phyloP scores from a whole-genome alignment of 1,284 basidiomycete genomes.

The Heterobasidion irregulare region DNA sequence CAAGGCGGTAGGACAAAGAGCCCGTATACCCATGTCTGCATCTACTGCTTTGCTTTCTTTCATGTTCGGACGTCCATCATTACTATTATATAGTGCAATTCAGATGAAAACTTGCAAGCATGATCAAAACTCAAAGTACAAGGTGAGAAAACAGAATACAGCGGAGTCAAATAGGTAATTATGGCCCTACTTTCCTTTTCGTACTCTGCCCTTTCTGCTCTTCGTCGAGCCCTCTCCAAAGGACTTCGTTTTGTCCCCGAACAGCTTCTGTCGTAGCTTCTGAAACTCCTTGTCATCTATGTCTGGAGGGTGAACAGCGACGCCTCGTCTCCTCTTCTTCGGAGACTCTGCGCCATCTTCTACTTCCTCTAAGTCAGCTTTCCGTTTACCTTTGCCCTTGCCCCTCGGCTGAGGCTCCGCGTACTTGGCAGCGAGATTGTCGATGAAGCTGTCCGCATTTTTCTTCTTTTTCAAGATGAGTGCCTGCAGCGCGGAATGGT shows the following conservation, averaged over 20 bases:
- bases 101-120: neutral
- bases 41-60: conserved; percentile 5
- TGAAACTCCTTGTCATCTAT: conserved; percentile 66
- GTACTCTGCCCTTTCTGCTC: conserved; percentile 22
- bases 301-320: conserved; percentile 36
- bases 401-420: conserved; percentile 32
- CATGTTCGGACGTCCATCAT: neutral
- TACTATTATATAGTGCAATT: neutral
- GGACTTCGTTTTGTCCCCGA: conserved; percentile 33
- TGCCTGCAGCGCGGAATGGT: conserved; percentile 69
- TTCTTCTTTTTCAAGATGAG: conserved; percentile 77
- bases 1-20: neutral
- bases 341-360: conserved; percentile 35
- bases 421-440: conserved; percentile 80
- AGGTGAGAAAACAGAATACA: neutral
- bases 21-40: neutral
- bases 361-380: conserved; percentile 24
- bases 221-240: conserved; percentile 20
- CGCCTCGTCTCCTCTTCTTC: conserved; percentile 39
- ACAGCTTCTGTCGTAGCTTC: conserved; percentile 51
- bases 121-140: neutral
- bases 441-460: conserved; percentile 65
- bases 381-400: conserved; percentile 39
- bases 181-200: conserved; percentile 10
- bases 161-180: neutral